Percentiles rank a stretch among this genome's conserved stretches.
phyloP scores from a whole-genome alignment of 495 filamentous ascomycete species.

The Xylaria scruposa region DNA sequence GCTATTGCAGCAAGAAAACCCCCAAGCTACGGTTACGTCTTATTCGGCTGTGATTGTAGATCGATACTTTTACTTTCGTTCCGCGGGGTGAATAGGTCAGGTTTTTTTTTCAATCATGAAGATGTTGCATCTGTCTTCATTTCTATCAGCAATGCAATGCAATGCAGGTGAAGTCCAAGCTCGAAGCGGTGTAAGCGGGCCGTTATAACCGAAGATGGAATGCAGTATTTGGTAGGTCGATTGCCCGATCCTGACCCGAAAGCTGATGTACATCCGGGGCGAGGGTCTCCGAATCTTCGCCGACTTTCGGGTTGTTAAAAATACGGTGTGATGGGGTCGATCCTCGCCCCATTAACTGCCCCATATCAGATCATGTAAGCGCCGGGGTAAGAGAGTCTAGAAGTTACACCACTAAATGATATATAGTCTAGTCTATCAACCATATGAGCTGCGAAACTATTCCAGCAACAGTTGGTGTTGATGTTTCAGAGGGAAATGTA shows the following conservation, averaged over 20 bases:
- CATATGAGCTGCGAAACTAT: neutral
- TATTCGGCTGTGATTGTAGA: neutral
- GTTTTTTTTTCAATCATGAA: neutral
- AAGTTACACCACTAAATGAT: neutral
- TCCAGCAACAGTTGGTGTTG: neutral
- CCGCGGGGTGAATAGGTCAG: neutral
- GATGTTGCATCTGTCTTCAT: neutral
- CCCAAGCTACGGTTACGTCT: neutral
- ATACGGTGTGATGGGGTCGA: slow-evolving; percentile 7
- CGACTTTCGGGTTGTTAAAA: slow-evolving; percentile 14
- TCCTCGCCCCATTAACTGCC: neutral
- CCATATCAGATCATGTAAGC: neutral
- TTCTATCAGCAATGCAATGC: slow-evolving; percentile 3
- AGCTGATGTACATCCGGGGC: slow-evolving; percentile 9
- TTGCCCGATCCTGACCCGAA: neutral
- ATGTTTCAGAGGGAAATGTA: neutral
- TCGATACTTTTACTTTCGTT: neutral
- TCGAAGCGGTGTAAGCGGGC: slow-evolving; percentile 18
- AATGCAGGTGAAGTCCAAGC: slow-evolving; percentile 1
- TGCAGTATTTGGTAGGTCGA: neutral
- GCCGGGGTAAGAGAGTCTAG: neutral
- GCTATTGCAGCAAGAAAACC: neutral
- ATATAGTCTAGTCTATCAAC: neutral
- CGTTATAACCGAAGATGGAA: neutral
- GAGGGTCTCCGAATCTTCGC: slow-evolving; percentile 18